Base-by-base conservation (phyloP, 2,329 filamentous ascomycete genomes). In the Harringtonia aguacate region DNA sequence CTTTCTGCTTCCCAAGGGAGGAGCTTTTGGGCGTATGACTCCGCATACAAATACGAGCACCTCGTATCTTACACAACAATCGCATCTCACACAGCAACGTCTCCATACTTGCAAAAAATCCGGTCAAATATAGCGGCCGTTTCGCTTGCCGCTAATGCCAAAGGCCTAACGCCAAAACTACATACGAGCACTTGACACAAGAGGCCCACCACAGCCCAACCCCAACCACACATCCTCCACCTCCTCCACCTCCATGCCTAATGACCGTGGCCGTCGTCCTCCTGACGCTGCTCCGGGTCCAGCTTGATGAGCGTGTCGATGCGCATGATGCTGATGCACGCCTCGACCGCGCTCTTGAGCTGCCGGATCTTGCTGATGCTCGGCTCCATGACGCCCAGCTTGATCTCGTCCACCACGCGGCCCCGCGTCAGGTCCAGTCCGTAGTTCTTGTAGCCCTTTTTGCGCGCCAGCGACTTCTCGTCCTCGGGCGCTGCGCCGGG, bases 381-480 rank as follows among this genome's bases (percentile, higher is more conserved):
- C 28, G 92, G 92, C 72, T 98, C 92, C 59, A 98, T 66, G 49
- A 98, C 89, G 59, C 92, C 92, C 13, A 86, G 81, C 76, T 97
- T 97, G 58, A 98, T 72, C 69, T 87, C 81, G 64, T 98, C 92
- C 44, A 89, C 82, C 46, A 97, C 86, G 62, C 87, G 90, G 54
- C 92, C 92, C 62, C 85, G 88, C 46, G 73, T 73, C 56, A 98
- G 71, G 64, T 98, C 94, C 46, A 98, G 72, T 41, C 92, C 92
- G 64, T 98, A 98, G 74, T 98, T 98, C 70, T 90, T 92, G 74
- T 97, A 98, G 56, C 85, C 86, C 79, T 95, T 95, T 69, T 90
- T 92, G 65, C 86, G 87, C 39, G 88, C 87, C 46, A 92, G 74
- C 43, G 80, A 81, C 74, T 94, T 95, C 64, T 92, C 87, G 57